These are phyloP conservation scores for Isabelozyma rhagii DNA, from an alignment of 805 yeast genomes.

Conservation along the genomic window DNA sequence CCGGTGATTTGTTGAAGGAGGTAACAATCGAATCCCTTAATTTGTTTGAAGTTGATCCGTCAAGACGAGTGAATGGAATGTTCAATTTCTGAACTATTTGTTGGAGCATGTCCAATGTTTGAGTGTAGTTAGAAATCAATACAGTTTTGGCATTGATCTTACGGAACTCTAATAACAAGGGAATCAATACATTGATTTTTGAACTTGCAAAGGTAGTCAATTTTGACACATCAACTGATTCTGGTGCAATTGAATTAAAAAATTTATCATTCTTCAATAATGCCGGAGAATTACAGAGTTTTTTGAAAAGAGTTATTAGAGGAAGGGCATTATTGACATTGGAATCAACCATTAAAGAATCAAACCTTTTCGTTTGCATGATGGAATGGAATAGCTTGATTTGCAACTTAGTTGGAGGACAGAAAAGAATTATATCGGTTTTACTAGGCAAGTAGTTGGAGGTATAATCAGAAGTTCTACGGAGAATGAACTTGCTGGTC, in stretches of 20 bases:
- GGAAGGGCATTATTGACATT: slow-evolving; percentile 50
- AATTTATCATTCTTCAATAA: slow-evolving; percentile 50
- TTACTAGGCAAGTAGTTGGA: slow-evolving; percentile 64
- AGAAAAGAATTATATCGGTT: slow-evolving; percentile 73
- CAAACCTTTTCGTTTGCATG: slow-evolving; percentile 32
- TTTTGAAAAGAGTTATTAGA: slow-evolving; percentile 70
- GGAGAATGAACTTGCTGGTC: slow-evolving; percentile 64
- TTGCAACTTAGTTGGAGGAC: slow-evolving; percentile 70
- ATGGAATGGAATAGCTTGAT: slow-evolving; percentile 51
- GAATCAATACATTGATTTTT: slow-evolving; percentile 59
- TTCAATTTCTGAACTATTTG: slow-evolving; percentile 46
- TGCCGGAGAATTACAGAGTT: slow-evolving; percentile 80
- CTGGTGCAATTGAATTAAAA: slow-evolving; percentile 18
- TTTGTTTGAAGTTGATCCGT: slow-evolving; percentile 76
- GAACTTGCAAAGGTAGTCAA: slow-evolving; percentile 42
- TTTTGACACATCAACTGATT: slow-evolving; percentile 19
- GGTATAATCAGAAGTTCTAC: slow-evolving; percentile 65
- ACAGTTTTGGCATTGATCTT: slow-evolving; percentile 67
- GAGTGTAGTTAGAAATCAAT: slow-evolving; percentile 82
- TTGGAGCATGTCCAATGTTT: slow-evolving; percentile 78
- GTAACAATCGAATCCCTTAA: slow-evolving; percentile 64
- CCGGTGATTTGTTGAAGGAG: slow-evolving; percentile 55
- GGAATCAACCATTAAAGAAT: slow-evolving; percentile 23
- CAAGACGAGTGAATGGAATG: slow-evolving; percentile 60
- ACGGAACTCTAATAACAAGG: slow-evolving; percentile 50